These are phyloP conservation scores for Euphorbia corollata DNA, from an alignment of 441 rosid species.

Conservation along the genomic window DNA sequence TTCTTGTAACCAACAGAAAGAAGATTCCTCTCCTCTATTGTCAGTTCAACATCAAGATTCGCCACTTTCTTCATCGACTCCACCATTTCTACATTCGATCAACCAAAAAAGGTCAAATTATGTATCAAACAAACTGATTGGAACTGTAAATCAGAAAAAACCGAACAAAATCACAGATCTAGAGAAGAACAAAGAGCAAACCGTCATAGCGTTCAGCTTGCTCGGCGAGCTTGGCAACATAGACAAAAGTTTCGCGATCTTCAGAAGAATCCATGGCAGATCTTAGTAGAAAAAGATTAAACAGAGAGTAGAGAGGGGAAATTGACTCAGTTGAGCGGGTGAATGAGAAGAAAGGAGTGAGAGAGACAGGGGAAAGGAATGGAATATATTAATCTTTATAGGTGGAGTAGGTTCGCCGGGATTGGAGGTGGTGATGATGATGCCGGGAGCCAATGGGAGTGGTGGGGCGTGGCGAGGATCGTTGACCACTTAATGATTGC, in stretches of 20 bases:
- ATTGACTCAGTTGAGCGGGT: not conserved
- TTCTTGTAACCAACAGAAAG: constrained; percentile 35
- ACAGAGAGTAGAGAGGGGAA: not conserved
- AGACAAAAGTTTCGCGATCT: constrained; percentile 24
- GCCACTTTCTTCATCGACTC: constrained; percentile 28
- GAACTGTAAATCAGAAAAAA: too few relatives aligned
- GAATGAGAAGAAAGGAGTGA: not conserved
- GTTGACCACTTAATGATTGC: not conserved
- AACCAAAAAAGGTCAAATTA: not conserved
- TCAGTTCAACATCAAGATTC: constrained; percentile 22
- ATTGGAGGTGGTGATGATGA: not conserved
- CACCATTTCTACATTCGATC: constrained; percentile 28
- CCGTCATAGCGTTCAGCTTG: constrained; percentile 31
- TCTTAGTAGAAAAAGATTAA: not conserved
- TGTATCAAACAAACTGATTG: not conserved
- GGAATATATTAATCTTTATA: not conserved
- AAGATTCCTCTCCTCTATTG: constrained; percentile 30
- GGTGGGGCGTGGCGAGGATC: not conserved
- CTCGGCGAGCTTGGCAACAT: constrained; percentile 29
- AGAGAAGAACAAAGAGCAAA: constrained; percentile 7
- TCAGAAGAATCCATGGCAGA: constrained; percentile 24
- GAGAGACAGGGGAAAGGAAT: too few relatives aligned
- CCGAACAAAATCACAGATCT: not conserved
- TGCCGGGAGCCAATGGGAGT: not conserved
- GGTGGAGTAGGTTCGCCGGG: constrained; percentile 1